Evolutionary conservation across 2,329 filamentous ascomycete species (phyloP).

Genomic region (Eutypa lata): DNA sequence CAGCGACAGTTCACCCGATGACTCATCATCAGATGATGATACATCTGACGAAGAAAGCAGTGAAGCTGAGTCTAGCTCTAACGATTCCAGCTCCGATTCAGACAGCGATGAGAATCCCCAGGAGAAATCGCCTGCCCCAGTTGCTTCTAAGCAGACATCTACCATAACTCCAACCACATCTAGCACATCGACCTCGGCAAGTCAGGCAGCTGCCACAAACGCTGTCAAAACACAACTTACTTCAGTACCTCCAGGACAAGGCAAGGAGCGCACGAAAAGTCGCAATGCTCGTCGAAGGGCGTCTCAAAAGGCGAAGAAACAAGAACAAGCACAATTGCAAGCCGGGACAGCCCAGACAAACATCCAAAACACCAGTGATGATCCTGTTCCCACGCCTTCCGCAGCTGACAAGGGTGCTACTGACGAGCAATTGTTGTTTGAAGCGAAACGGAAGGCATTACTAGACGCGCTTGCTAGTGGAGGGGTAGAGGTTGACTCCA

Average conservation of each 20-base stretch:
- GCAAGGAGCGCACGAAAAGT: conserved; percentile 44
- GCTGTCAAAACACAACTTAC: conserved; percentile 3
- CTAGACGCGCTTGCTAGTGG: conserved; percentile 49
- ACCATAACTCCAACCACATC: not conserved
- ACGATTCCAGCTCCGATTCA: conserved; percentile 7
- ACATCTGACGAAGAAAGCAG: conserved; percentile 14
- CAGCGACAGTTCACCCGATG: conserved; percentile 12
- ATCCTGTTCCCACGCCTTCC: not conserved
- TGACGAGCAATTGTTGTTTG: conserved; percentile 40
- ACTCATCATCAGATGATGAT: conserved; percentile 16
- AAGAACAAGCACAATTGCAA: conserved; percentile 11
- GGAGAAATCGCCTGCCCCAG: not conserved
- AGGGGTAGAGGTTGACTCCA: conserved; percentile 43
- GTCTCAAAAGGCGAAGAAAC: conserved; percentile 30
- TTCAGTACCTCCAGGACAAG: conserved; percentile 30
- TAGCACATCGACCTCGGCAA: not conserved
- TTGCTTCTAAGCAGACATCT: not conserved
- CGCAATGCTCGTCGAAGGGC: conserved; percentile 49
- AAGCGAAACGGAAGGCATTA: conserved; percentile 47
- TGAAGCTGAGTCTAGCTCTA: conserved; percentile 6
- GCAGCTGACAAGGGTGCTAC: conserved; percentile 5
- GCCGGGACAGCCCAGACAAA: not conserved
- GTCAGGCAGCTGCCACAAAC: conserved; percentile 1
- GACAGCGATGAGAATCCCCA: conserved; percentile 5
- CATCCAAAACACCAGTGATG: not conserved